Evolutionary conservation across 2,329 filamentous ascomycete species (phyloP).

Genomic region (Ophiostoma sp.): DNA sequence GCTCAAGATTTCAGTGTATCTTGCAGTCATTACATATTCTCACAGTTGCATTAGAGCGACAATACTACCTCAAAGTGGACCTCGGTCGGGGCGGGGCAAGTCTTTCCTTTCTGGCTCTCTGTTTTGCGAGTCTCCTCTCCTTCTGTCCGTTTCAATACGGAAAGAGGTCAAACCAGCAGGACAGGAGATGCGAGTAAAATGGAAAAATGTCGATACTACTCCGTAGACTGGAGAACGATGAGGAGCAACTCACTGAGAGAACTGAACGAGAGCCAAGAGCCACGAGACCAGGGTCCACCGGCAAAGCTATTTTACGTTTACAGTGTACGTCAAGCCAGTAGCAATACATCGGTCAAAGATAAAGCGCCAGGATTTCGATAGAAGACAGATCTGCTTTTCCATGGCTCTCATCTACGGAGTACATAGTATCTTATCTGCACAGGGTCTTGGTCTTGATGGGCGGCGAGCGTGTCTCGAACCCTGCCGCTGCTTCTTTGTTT

Average conservation of each 20-base stretch:
- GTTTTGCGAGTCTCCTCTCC: not conserved
- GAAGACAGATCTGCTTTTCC: too few species aligned
- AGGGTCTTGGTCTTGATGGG: not conserved
- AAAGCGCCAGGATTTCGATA: not conserved
- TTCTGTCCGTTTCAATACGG: not conserved
- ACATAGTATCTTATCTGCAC: too few species aligned
- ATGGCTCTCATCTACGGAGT: too few species aligned
- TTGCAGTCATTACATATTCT: not conserved
- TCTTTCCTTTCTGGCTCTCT: not conserved
- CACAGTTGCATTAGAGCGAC: too few species aligned
- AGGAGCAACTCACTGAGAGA: not conserved
- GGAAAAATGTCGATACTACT: not conserved
- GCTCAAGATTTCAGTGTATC: not conserved
- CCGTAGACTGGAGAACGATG: not conserved
- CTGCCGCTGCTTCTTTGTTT: not conserved
- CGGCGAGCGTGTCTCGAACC: not conserved
- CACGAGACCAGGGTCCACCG: conserved; percentile 11
- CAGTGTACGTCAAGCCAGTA: not conserved
- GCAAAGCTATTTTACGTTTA: not conserved
- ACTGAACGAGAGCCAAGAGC: not conserved
- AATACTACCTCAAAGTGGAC: not conserved
- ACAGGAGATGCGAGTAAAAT: not conserved
- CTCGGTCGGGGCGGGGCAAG: conserved; percentile 4
- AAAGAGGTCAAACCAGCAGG: not conserved
- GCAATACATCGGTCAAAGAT: not conserved